Evolutionary conservation across 495 filamentous ascomycete species (phyloP).

Genomic region (Amniculicola lignicola): DNA sequence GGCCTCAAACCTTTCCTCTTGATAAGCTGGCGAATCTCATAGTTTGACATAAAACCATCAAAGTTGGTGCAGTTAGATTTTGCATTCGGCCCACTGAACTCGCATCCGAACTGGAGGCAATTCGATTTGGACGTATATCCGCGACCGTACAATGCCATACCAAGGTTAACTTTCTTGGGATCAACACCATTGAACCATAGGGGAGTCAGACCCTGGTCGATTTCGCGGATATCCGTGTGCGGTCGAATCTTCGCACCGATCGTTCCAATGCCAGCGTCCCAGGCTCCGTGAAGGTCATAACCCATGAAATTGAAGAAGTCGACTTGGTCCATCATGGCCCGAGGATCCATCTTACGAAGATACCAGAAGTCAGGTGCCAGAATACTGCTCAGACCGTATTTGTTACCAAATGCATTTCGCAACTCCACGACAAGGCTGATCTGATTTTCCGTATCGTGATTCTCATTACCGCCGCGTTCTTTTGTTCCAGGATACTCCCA

Average conservation of each 20-base stretch:
- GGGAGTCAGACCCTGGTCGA: constrained; percentile 36
- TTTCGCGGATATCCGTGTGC: constrained; percentile 46
- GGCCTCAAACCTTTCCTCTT: constrained; percentile 36
- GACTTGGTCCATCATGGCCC: constrained; percentile 43
- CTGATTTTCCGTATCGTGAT: background rate
- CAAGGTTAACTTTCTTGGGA: constrained; percentile 43
- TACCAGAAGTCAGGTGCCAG: constrained; percentile 41
- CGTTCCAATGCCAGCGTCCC: constrained; percentile 33
- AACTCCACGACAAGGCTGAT: background rate
- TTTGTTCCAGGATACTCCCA: constrained; percentile 54
- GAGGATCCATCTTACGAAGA: constrained; percentile 46
- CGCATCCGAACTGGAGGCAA: constrained; percentile 30
- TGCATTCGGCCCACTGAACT: background rate
- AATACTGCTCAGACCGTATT: background rate
- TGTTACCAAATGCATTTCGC: background rate
- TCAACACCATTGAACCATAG: constrained; percentile 44
- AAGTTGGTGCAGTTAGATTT: constrained; percentile 11
- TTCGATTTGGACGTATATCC: constrained; percentile 41
- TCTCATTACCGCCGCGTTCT: constrained; percentile 25
- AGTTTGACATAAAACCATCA: constrained; percentile 4
- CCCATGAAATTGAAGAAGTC: constrained; percentile 54
- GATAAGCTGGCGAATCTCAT: constrained; percentile 7
- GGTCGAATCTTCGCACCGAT: constrained; percentile 30
- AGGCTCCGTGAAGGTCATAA: constrained; percentile 48
- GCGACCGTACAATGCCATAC: constrained; percentile 46